Conservation (phyloP, 2,329 filamentous ascomycete genomes). For the Alternaria sp. region DNA sequence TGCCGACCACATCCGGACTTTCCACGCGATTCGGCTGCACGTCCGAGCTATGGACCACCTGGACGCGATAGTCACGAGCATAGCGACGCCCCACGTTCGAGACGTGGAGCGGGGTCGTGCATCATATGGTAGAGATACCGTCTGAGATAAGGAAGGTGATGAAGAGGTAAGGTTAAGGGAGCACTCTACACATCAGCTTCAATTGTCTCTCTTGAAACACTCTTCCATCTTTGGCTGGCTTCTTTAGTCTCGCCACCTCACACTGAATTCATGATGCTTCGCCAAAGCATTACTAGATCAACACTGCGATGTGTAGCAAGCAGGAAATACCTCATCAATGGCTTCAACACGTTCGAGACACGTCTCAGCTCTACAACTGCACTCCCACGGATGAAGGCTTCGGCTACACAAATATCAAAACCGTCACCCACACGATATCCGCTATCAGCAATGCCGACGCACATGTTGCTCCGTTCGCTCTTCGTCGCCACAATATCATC, state of each 20-base stretch:
- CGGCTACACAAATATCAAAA: slow-evolving; percentile 8
- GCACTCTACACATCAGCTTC: not conserved
- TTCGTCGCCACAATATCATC: slow-evolving; percentile 57
- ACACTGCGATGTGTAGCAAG: slow-evolving; percentile 2
- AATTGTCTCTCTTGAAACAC: not conserved
- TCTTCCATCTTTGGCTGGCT: not conserved
- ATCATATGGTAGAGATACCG: slow-evolving; percentile 14
- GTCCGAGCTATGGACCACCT: slow-evolving; percentile 23
- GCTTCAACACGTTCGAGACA: slow-evolving; percentile 9
- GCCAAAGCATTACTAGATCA: slow-evolving; percentile 2
- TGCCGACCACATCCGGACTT: slow-evolving; percentile 1
- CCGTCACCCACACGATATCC: slow-evolving; percentile 19
- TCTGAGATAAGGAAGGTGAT: slow-evolving; percentile 25
- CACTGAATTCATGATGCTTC: slow-evolving; percentile 12
- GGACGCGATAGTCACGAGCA: slow-evolving; percentile 30
- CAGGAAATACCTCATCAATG: not conserved
- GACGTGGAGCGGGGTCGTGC: slow-evolving; percentile 28
- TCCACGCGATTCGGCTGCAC: slow-evolving; percentile 24
- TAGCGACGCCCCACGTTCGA: slow-evolving; percentile 20
- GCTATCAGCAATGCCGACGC: slow-evolving; percentile 34
- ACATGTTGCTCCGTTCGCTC: slow-evolving; percentile 39
- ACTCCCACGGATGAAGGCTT: slow-evolving; percentile 13
- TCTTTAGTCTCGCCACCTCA: not conserved
- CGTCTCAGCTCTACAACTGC: slow-evolving; percentile 21
- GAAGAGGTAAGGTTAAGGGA: not conserved